These are phyloP conservation scores for Aquilaria malaccensis DNA, from an alignment of 345 rosid species.

Conservation along the genomic window DNA sequence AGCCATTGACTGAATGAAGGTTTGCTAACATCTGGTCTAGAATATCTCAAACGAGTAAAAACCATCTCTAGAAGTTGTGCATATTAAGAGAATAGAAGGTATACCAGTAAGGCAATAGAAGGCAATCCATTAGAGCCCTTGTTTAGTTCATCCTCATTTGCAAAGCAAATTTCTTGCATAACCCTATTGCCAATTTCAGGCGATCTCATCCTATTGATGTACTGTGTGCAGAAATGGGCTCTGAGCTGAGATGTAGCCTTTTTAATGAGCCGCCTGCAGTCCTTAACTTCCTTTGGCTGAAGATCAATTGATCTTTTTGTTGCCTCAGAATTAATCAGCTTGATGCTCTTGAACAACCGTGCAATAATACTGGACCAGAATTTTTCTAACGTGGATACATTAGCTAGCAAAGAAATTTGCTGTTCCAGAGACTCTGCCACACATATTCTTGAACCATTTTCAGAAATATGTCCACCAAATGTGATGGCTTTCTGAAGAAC, in stretches of 20 bases:
- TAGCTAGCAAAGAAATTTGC: conserved; percentile 43
- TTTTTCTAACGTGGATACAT: conserved; percentile 37
- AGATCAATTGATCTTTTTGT: conserved; percentile 10
- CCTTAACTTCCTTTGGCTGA: conserved; percentile 29
- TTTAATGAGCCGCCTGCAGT: conserved; percentile 18
- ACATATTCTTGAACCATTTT: conserved; percentile 21
- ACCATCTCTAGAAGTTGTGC: too few relatives aligned
- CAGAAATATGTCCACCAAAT: conserved; percentile 9
- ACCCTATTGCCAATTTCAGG: conserved; percentile 11
- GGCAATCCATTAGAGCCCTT: conserved; percentile 18
- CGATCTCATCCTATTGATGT: conserved; percentile 25
- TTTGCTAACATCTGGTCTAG: too few relatives aligned
- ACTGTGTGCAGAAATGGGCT: conserved; percentile 33
- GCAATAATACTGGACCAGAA: conserved; percentile 25
- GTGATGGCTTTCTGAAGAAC: conserved; percentile 35
- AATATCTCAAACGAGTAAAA: too few relatives aligned
- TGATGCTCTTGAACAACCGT: conserved; percentile 21
- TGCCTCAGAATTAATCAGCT: conserved; percentile 8
- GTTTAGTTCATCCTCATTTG: conserved; percentile 12
- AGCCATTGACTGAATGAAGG: too few relatives aligned
- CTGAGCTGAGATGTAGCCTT: conserved; percentile 30
- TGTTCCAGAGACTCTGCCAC: conserved; percentile 26
- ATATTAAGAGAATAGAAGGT: conserved; percentile 7
- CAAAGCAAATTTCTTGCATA: conserved; percentile 8
- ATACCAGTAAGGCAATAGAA: conserved; percentile 44